Conservation (phyloP, 129 eudicot genomes). For the Flaveria linearis region DNA sequence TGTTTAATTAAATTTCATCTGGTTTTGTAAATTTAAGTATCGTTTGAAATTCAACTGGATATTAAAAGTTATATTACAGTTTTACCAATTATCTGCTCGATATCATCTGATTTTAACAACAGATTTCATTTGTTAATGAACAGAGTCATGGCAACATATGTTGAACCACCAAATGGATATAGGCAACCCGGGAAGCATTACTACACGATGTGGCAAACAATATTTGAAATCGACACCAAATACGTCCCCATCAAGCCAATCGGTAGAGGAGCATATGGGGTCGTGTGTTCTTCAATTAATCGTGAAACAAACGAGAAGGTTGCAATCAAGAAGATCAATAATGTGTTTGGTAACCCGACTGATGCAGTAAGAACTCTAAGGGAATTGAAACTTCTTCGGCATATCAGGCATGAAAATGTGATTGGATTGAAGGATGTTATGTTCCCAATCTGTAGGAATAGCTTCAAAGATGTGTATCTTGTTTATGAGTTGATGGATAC, state of each 20-base stretch:
- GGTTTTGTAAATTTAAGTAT: not conserved
- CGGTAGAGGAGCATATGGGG: slow-evolving; percentile 83
- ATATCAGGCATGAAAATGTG: slow-evolving; percentile 72
- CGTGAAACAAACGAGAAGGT: slow-evolving; percentile 76
- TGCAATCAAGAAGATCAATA: slow-evolving; percentile 74
- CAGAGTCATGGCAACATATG: slow-evolving; percentile 59
- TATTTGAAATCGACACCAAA: slow-evolving; percentile 74
- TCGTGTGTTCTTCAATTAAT: slow-evolving; percentile 75
- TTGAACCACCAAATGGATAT: slow-evolving; percentile 61
- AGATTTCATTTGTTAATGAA: slow-evolving; percentile 22
- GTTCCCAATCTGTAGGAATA: slow-evolving; percentile 54
- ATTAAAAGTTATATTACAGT: slow-evolving; percentile 3
- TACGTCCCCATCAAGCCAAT: slow-evolving; percentile 73
- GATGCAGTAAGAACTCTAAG: slow-evolving; percentile 78
- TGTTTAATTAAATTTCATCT: not conserved
- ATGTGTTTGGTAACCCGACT: slow-evolving; percentile 59
- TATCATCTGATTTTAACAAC: slow-evolving; percentile 7
- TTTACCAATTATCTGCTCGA: slow-evolving; percentile 10
- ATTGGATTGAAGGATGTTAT: slow-evolving; percentile 78
- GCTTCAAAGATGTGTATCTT: slow-evolving; percentile 77
- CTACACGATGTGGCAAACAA: slow-evolving; percentile 63
- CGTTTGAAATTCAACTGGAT: slow-evolving; percentile 3
- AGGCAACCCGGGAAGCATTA: slow-evolving; percentile 61
- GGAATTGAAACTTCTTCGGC: slow-evolving; percentile 68
- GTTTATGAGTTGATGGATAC: slow-evolving; percentile 87